A percentile compares a stretch with the other conserved stretches of the same genome.
These are phyloP conservation scores for Lagenidium giganteum DNA, from an alignment of 352 stramenopile species.

Conservation along the genomic window DNA sequence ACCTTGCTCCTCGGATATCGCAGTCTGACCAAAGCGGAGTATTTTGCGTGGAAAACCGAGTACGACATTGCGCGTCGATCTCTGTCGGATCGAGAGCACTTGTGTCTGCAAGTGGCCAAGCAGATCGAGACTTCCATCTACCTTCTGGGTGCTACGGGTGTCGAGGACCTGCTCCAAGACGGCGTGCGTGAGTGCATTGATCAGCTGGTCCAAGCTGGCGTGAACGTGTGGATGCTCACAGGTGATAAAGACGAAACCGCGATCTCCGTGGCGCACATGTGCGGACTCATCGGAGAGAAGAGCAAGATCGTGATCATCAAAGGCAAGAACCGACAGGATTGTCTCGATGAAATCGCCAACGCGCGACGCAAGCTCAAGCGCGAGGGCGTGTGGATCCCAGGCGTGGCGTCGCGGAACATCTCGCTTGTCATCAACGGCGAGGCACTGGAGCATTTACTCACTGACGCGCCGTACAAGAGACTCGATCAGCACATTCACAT, in stretches of 20 bases:
- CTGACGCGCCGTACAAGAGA: conserved; percentile 18
- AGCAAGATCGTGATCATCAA: conserved; percentile 84
- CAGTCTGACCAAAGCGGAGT: conserved; percentile 55
- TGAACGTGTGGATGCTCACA: conserved; percentile 99
- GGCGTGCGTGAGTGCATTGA: conserved; percentile 95
- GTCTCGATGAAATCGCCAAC: conserved; percentile 76
- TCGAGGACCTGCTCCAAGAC: conserved; percentile 97
- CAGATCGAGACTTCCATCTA: conserved; percentile 82
- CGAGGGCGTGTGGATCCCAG: conserved; percentile 74
- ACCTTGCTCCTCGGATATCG: conserved; percentile 83
- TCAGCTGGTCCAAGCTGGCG: conserved; percentile 91
- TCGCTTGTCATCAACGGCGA: conserved; percentile 83
- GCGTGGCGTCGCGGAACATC: conserved; percentile 62
- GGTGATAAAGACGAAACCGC: conserved; percentile 99
- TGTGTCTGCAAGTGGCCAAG: conserved; percentile 63
- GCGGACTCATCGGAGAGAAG: conserved; percentile 82
- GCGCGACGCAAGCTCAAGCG: conserved; percentile 66
- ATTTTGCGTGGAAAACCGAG: conserved; percentile 62
- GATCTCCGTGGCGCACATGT: conserved; percentile 98
- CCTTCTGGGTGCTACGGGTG: conserved; percentile 93
- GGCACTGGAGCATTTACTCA: conserved; percentile 64
- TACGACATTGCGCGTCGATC: conserved; percentile 67
- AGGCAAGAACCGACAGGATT: conserved; percentile 72
- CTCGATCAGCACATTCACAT: neutral
- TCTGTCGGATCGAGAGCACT: conserved; percentile 49